Evolutionary conservation across 2,329 filamentous ascomycete genomes (phyloP), one percentile per base, ranked within the genome.

Genomic region (Ceratocystis lukuohia): DNA sequence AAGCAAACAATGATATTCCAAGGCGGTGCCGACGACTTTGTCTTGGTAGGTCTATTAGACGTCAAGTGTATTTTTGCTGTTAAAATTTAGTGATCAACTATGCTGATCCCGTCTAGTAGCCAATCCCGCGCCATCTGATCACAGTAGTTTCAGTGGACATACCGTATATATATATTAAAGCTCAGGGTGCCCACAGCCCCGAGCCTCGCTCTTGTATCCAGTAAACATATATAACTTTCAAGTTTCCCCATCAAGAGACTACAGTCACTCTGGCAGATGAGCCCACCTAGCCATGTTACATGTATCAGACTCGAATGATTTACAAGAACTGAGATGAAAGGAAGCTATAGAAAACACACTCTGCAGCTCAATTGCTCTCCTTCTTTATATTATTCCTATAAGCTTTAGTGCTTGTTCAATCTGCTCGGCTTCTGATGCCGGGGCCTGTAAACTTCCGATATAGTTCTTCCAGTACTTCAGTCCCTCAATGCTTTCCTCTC

Each of bases 381-480:
- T 44, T 30, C n/a, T 28, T 69, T 69, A 75, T 10, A 79, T 46
- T 28, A 79, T 71, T 1, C 80, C 79, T 62, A 72, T 74, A n/a
- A 77, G 74, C 68, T 73, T 77, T 67, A 84, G 72, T 17, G 75
- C 76, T 70, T 74, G 75, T 66, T 78, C 66, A 1, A 83, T 76
- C 71, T 74, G 76, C 12, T 81, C 79, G 22, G 74, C 71, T 20
- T 77, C 75, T 5, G 74, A 74, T 65, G 71, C 70, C 20, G 71
- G 71, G 53, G 73, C 72, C 69, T 72, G 72, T 65, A 70, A 71
- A 0, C 75, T 79, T 64, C 80, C 78, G 66, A 85, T 83, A 67
- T 80, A 82, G 72, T 99, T 99, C 76, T 89, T 86, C 94, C 94
- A 99, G 75, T 96, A 99, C 72, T 88, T 88, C 61, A 96, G 79